Conservation (phyloP, 768 basidiomycete genomes). For the Tylopilus cervinicoccineus region DNA sequence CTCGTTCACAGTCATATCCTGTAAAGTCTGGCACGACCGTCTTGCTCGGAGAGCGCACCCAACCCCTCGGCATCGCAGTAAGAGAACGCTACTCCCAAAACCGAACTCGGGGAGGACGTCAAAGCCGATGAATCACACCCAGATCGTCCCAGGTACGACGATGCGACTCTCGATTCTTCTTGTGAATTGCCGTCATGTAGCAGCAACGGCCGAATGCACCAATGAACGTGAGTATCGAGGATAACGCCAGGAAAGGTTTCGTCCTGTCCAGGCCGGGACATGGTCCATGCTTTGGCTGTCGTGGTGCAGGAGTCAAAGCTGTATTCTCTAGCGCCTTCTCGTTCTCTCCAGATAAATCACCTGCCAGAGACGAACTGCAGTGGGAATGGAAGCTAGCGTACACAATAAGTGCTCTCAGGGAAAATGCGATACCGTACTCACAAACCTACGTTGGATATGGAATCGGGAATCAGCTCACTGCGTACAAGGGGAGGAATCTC, state of each 20-base stretch:
- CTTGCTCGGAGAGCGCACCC: neutral
- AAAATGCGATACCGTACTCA: neutral
- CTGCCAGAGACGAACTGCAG: constrained; percentile 7
- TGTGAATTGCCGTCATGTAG: neutral
- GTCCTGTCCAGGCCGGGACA: neutral
- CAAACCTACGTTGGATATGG: too few species aligned
- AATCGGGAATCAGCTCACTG: constrained; percentile 2
- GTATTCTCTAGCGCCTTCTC: neutral
- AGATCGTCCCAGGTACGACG: constrained; percentile 4
- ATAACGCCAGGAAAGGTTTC: neutral
- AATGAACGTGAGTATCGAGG: neutral
- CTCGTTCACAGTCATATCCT: neutral
- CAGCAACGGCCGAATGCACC: neutral
- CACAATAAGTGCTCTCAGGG: neutral
- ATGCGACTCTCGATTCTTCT: neutral
- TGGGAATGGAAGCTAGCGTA: constrained; percentile 10
- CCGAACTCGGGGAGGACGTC: constrained; percentile 7
- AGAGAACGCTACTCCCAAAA: neutral
- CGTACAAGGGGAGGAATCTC: neutral
- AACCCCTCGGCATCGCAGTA: constrained; percentile 1
- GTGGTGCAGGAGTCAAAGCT: neutral
- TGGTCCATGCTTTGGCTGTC: neutral
- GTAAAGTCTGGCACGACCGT: neutral
- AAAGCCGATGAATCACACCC: constrained; percentile 1
- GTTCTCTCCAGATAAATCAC: constrained; percentile 4